Percentiles rank a stretch among this genome's conserved stretches.
phyloP scores from a whole-genome alignment of 176 grass and related monocot genomes.

The Zea luxurians region DNA sequence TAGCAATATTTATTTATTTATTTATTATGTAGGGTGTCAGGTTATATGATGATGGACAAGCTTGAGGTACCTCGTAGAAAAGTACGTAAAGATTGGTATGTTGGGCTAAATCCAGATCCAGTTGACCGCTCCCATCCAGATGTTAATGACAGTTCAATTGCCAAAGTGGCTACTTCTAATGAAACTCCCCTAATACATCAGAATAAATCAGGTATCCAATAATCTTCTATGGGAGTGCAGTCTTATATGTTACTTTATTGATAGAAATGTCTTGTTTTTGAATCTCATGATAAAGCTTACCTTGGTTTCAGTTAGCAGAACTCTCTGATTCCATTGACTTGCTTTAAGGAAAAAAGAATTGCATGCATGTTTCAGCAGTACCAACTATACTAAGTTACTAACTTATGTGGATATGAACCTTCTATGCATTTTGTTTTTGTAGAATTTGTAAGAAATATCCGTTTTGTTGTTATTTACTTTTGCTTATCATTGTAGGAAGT shows the following conservation, averaged over 20 bases:
- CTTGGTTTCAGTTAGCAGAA: constrained; percentile 11
- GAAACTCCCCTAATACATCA: constrained; percentile 42
- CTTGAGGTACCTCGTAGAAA: constrained; percentile 90
- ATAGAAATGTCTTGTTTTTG: constrained; percentile 29
- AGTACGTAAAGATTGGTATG: constrained; percentile 93
- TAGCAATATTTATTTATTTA: constrained; percentile 41
- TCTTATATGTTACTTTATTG: constrained; percentile 25
- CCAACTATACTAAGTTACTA: constrained; percentile 15
- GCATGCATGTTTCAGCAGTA: not conserved
- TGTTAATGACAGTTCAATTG: constrained; percentile 76
- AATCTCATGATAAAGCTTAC: constrained; percentile 14
- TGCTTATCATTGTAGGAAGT: constrained; percentile 41
- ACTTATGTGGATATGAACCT: constrained; percentile 2
- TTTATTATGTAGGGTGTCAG: constrained; percentile 70
- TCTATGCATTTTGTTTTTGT: constrained; percentile 1
- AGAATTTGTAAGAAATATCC: constrained; percentile 10
- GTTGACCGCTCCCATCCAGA: constrained; percentile 88
- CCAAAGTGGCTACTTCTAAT: constrained; percentile 51
- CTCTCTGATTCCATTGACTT: not conserved
- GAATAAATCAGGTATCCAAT: constrained; percentile 30
- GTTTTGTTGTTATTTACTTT: constrained; percentile 36
- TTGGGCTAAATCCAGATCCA: constrained; percentile 78
- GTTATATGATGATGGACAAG: constrained; percentile 97
- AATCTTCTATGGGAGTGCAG: constrained; percentile 31
- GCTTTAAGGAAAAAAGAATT: not conserved